These are phyloP conservation scores for Globisporangium canariense DNA, from an alignment of 352 stramenopile species.

Conservation along the genomic window DNA sequence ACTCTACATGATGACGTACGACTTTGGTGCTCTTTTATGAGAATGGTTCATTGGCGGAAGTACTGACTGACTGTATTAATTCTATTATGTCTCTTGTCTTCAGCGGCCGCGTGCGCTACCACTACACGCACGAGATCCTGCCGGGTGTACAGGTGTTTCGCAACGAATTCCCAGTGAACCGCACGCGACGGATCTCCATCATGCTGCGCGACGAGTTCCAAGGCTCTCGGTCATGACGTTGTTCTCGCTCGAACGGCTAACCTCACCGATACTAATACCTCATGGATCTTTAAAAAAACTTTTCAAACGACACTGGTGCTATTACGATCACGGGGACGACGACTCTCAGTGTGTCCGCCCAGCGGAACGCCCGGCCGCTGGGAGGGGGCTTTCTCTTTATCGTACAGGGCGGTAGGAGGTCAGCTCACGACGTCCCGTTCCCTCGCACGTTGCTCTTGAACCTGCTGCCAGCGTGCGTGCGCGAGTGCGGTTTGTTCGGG, in stretches of 20 bases:
- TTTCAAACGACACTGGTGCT: slow-evolving; percentile 5
- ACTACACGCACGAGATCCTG: slow-evolving; percentile 87
- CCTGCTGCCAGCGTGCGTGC: slow-evolving; percentile 29
- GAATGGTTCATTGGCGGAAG: not conserved
- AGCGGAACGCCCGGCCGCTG: not conserved
- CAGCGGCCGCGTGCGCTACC: slow-evolving; percentile 72
- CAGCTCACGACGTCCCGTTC: slow-evolving; percentile 25
- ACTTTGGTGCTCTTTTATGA: not conserved
- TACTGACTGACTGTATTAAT: not conserved
- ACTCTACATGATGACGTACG: slow-evolving; percentile 88
- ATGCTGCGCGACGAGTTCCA: slow-evolving; percentile 75
- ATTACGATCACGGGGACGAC: slow-evolving; percentile 1
- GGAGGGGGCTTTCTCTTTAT: slow-evolving; percentile 12
- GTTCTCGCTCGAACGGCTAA: not conserved
- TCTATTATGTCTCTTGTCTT: not conserved
- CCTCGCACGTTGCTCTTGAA: slow-evolving; percentile 70
- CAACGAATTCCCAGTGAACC: slow-evolving; percentile 48
- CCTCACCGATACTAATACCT: not conserved
- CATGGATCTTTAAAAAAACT: not conserved
- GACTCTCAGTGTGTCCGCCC: not conserved
- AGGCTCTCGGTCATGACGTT: slow-evolving; percentile 22
- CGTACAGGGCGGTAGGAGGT: slow-evolving; percentile 11
- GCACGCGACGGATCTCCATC: slow-evolving; percentile 79
- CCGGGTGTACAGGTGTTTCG: slow-evolving; percentile 57
- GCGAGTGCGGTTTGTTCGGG: slow-evolving; percentile 44